phyloP scores from a whole-genome alignment of 2,329 filamentous ascomycete species.

The Lojkania enalia region DNA sequence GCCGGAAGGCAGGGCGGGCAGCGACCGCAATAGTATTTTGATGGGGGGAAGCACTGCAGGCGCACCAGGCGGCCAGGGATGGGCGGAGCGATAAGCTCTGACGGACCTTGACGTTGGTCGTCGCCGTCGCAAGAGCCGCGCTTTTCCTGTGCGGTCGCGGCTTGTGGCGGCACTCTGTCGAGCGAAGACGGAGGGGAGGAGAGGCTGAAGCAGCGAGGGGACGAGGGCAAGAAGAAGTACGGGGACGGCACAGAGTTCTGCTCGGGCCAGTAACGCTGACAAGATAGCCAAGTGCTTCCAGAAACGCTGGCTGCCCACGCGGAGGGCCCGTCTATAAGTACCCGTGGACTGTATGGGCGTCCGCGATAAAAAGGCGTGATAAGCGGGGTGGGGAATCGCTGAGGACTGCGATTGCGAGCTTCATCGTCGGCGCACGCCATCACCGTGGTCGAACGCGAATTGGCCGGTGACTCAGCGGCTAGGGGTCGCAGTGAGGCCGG shows the following conservation, averaged over 20 bases:
- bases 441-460: too few species aligned
- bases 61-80: constrained; percentile 16
- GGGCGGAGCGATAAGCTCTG: constrained; percentile 33
- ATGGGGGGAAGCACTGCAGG: constrained; percentile 14
- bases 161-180: constrained; percentile 28
- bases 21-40: constrained; percentile 12
- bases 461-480: too few species aligned
- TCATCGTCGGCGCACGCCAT: constrained; percentile 42
- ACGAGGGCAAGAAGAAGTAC: background rate
- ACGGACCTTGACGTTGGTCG: constrained; percentile 16
- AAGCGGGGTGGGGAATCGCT: constrained; percentile 29
- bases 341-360: too few species aligned
- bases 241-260: too few species aligned
- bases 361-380: constrained; percentile 12
- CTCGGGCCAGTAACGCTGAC: too few species aligned
- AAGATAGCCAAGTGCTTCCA: too few species aligned
- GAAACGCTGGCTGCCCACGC: too few species aligned
- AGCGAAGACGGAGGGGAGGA: constrained; percentile 1
- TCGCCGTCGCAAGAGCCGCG: constrained; percentile 32
- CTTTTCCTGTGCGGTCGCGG: constrained; percentile 34
- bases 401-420: constrained; percentile 35
- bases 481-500: too few species aligned
- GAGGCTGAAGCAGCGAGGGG: constrained; percentile 4
- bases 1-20: constrained; percentile 17
- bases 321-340: constrained; percentile 1